Conservation (phyloP, 2,329 filamentous ascomycete genomes). For the Peltaster fructicola region DNA sequence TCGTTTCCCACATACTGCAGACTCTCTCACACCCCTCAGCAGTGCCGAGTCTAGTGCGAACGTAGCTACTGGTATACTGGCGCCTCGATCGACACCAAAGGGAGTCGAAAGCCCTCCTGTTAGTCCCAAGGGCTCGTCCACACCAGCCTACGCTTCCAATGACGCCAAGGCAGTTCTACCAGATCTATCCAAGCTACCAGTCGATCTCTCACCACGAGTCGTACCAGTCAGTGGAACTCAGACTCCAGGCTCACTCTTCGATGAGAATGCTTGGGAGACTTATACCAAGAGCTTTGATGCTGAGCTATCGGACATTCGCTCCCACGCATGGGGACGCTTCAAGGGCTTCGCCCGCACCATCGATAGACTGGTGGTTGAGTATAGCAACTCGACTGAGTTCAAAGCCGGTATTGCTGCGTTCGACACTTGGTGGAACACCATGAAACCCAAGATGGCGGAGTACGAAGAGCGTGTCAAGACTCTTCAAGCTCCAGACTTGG, state of each 20-base stretch:
- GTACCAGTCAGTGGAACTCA: neutral
- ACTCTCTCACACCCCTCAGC: too few species aligned
- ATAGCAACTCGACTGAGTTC: constrained; percentile 3
- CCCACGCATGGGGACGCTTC: constrained; percentile 25
- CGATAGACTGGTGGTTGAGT: constrained; percentile 12
- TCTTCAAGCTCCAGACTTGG: constrained; percentile 5
- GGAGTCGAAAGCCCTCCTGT: constrained; percentile 18
- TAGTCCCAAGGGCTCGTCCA: constrained; percentile 13
- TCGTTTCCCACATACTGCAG: too few species aligned
- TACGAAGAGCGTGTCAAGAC: constrained; percentile 13
- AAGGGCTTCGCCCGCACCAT: constrained; percentile 19
- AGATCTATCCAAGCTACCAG: constrained; percentile 6
- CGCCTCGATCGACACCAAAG: constrained; percentile 1
- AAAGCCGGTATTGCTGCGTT: constrained; percentile 10
- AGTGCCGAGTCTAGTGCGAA: too few species aligned
- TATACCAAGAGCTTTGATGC: constrained; percentile 14
- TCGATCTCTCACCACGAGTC: constrained; percentile 1
- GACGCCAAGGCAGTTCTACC: constrained; percentile 3
- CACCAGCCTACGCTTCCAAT: constrained; percentile 6
- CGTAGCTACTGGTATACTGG: too few species aligned
- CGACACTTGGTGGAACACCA: constrained; percentile 22
- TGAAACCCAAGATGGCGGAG: constrained; percentile 17
- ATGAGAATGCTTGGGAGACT: constrained; percentile 16
- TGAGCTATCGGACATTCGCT: constrained; percentile 20
- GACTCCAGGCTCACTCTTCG: constrained; percentile 6